Conservation (phyloP, 2,329 filamentous ascomycete genomes). For the Scedosporium minutisporum region DNA sequence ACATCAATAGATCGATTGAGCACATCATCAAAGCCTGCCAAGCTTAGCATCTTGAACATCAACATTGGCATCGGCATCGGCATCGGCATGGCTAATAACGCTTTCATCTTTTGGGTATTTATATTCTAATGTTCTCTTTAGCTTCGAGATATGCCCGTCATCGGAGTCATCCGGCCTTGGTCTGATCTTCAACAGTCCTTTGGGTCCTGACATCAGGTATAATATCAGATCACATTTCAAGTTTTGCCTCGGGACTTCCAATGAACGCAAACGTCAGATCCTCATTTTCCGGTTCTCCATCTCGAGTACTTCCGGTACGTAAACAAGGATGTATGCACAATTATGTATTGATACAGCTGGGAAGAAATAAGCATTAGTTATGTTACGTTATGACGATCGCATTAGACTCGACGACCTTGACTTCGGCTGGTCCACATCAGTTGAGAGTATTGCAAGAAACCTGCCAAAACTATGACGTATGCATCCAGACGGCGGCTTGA, state of each 20-base stretch:
- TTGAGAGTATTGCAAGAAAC: not conserved
- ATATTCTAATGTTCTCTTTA: not conserved
- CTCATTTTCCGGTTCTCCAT: not conserved
- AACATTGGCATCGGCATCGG: no score
- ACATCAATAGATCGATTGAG: no score
- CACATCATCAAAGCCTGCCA: no score
- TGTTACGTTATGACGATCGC: no score
- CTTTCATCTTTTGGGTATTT: no score
- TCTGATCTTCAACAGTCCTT: not conserved
- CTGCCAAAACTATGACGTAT: not conserved
- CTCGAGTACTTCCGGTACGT: not conserved
- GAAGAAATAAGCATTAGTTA: no score
- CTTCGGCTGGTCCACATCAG: no score
- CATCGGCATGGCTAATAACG: no score
- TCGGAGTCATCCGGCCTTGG: not conserved
- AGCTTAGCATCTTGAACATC: no score
- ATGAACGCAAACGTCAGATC: not conserved
- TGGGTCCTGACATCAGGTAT: not conserved
- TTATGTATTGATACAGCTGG: no score
- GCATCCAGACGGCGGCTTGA: not conserved
- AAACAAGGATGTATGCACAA: not conserved
- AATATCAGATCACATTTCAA: not conserved
- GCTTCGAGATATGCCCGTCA: not conserved
- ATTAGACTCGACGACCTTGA: no score
- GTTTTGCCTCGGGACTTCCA: not conserved